phyloP scores from a whole-genome alignment of 2,329 filamentous ascomycete species.

The Fusarium musae region DNA sequence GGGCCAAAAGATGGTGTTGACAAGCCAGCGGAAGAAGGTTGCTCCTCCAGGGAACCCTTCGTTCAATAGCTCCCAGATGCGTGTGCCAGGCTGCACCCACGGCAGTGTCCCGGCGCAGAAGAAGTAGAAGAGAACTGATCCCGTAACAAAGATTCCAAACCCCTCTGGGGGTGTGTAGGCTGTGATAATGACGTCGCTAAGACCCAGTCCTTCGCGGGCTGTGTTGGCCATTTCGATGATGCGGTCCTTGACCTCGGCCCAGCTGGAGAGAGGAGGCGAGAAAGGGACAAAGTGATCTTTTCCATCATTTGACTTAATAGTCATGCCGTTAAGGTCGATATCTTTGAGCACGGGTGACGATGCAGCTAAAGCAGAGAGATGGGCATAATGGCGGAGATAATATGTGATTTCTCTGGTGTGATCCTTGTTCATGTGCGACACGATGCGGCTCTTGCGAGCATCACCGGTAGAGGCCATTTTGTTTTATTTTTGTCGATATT shows the following conservation, averaged over 20 bases:
- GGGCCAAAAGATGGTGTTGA: slow-evolving; percentile 66
- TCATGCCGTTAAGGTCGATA: slow-evolving; percentile 71
- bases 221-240: slow-evolving; percentile 76
- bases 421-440: slow-evolving; percentile 88
- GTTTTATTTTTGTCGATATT: not conserved
- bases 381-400: slow-evolving; percentile 80
- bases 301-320: slow-evolving; percentile 64
- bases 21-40: slow-evolving; percentile 66
- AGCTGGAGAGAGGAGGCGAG: slow-evolving; percentile 74
- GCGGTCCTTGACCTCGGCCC: slow-evolving; percentile 74
- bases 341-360: slow-evolving; percentile 71
- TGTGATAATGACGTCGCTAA: slow-evolving; percentile 59
- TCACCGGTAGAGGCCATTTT: slow-evolving; percentile 45
- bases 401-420: slow-evolving; percentile 79
- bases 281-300: slow-evolving; percentile 68
- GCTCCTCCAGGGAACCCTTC: slow-evolving; percentile 67
- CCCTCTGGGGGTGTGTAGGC: slow-evolving; percentile 55
- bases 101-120: slow-evolving; percentile 59
- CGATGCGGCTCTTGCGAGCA: slow-evolving; percentile 54
- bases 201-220: slow-evolving; percentile 67
- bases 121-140: slow-evolving; percentile 65
- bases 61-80: slow-evolving; percentile 61
- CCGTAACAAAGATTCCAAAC: slow-evolving; percentile 64
- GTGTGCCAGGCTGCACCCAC: slow-evolving; percentile 64
- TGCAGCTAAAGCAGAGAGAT: slow-evolving; percentile 65